Evolutionary conservation across 1,284 basidiomycete genomes (phyloP).

Genomic region (Rhodotorula sp.): DNA sequence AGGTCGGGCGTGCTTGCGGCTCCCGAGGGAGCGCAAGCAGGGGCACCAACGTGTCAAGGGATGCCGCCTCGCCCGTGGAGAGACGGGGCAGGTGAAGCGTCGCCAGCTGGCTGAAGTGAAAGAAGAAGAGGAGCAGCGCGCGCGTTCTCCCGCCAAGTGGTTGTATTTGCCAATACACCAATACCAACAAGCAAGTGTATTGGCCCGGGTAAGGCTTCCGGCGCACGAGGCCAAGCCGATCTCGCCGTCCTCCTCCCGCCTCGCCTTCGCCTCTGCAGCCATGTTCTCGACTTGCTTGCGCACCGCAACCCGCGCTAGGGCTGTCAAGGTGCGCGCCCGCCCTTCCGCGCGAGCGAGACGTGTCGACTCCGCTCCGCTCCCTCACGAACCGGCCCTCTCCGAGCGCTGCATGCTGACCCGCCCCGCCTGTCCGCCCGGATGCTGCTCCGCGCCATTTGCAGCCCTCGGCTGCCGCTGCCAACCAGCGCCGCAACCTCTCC

Average conservation of each 20-base stretch:
- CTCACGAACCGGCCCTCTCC: constrained; percentile 10
- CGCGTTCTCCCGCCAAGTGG: background rate
- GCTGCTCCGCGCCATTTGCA: background rate
- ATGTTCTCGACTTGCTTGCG: constrained; percentile 38
- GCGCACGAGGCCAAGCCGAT: too few relatives aligned
- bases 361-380: too few relatives aligned
- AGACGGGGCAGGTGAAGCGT: constrained; percentile 18
- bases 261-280: background rate
- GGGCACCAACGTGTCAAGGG: constrained; percentile 14
- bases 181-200: background rate
- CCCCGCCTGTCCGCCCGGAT: background rate
- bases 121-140: background rate
- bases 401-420: background rate
- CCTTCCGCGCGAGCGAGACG: too few relatives aligned
- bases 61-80: constrained; percentile 20
- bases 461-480: constrained; percentile 13
- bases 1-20: background rate
- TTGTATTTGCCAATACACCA: background rate
- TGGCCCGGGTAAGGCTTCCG: background rate
- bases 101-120: constrained; percentile 15
- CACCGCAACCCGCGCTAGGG: constrained; percentile 27
- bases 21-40: background rate
- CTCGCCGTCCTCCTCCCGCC: background rate
- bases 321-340: constrained; percentile 28
- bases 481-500: constrained; percentile 87